Evolutionary conservation across 106 monocot species (phyloP).

Genomic region (Dioscorea alata): DNA sequence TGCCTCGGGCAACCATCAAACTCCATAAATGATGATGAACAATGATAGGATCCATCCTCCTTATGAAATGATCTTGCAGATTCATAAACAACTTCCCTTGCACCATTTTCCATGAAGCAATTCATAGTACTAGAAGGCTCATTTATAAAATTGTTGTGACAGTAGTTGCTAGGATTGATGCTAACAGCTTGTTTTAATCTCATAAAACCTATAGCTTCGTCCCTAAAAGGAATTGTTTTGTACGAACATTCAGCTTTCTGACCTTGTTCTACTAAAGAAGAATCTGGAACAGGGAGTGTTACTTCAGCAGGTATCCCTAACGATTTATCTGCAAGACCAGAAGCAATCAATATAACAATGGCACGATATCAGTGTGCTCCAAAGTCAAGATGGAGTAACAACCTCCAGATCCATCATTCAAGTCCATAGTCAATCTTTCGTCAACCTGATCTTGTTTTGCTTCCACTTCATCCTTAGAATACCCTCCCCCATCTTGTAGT

Average conservation of each 20-base stretch:
- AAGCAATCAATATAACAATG: not conserved
- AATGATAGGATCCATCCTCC: conserved; percentile 14
- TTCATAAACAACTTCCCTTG: conserved; percentile 1
- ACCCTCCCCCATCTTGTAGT: conserved; percentile 12
- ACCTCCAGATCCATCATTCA: not conserved
- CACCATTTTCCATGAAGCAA: conserved; percentile 15
- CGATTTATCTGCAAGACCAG: conserved; percentile 26
- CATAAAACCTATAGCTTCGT: not conserved
- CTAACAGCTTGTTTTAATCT: conserved; percentile 11
- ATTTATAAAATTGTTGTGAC: conserved; percentile 11
- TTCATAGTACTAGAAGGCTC: conserved; percentile 13
- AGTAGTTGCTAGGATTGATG: conserved; percentile 7
- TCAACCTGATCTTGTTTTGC: conserved; percentile 8
- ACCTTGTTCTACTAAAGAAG: not conserved
- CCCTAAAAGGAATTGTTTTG: not conserved
- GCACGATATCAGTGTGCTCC: not conserved
- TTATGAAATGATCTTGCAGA: conserved; percentile 19
- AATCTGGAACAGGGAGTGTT: conserved; percentile 12
- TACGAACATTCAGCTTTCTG: conserved; percentile 1
- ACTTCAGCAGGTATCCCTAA: conserved; percentile 6
- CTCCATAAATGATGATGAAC: conserved; percentile 22
- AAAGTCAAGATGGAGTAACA: not conserved
- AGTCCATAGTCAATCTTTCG: not conserved
- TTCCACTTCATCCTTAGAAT: conserved; percentile 17
- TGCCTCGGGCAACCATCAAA: conserved; percentile 9